Evolutionary conservation across 768 basidiomycete genomes (phyloP).

Genomic region (Pulveroboletus sp.): DNA sequence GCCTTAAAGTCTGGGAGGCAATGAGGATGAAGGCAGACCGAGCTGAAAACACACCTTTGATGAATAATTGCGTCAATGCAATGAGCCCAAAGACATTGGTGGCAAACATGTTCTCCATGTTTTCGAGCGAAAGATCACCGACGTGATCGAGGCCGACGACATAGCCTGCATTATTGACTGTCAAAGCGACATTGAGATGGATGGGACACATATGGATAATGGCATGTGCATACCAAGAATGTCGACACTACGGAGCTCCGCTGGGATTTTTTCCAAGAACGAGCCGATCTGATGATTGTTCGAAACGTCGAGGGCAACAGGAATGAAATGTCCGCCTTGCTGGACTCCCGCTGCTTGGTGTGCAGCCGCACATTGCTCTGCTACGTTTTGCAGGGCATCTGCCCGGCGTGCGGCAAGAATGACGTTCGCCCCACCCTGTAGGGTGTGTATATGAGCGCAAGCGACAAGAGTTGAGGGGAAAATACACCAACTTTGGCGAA

Average conservation of each 20-base stretch:
- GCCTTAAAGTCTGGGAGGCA: slow-evolving; percentile 62
- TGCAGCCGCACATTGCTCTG: slow-evolving; percentile 60
- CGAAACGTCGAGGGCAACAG: slow-evolving; percentile 73
- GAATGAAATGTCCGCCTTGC: slow-evolving; percentile 73
- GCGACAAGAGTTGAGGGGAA: background rate
- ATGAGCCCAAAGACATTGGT: slow-evolving; percentile 86
- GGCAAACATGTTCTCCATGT: slow-evolving; percentile 79
- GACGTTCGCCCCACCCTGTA: slow-evolving; percentile 79
- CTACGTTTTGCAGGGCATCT: slow-evolving; percentile 68
- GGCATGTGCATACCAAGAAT: slow-evolving; percentile 59
- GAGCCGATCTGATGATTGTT: slow-evolving; percentile 67
- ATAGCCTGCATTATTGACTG: slow-evolving; percentile 81
- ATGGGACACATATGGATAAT: background rate
- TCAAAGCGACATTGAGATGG: background rate
- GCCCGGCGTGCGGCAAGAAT: slow-evolving; percentile 77
- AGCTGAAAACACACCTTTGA: slow-evolving; percentile 40
- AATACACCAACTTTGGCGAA: slow-evolving; percentile 68
- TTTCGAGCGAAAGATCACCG: slow-evolving; percentile 71
- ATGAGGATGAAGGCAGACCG: slow-evolving; percentile 6
- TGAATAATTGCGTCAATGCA: slow-evolving; percentile 69
- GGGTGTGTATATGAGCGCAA: background rate
- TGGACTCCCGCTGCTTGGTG: slow-evolving; percentile 68
- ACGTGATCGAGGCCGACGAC: slow-evolving; percentile 86
- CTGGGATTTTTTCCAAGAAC: slow-evolving; percentile 68
- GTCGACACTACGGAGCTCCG: slow-evolving; percentile 68